Evolutionary conservation across 495 filamentous ascomycete species (phyloP).

Genomic region (Xylaria grammica): DNA sequence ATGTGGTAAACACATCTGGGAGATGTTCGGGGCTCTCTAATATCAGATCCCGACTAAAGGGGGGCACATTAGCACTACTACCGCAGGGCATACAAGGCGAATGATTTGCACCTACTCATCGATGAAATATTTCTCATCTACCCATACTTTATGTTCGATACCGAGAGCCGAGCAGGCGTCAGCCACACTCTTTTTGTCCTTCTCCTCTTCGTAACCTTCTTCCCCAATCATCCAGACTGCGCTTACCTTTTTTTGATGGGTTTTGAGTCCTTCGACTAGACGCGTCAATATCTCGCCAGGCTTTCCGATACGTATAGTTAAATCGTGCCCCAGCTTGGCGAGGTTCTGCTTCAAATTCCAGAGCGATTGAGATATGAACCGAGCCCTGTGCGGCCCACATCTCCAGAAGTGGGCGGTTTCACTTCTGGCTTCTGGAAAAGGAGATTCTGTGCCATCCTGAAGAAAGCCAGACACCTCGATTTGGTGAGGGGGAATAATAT

Average conservation of each 20-base stretch:
- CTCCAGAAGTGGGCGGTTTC: conserved; percentile 65
- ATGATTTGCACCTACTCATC: conserved; percentile 68
- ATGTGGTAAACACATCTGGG: conserved; percentile 71
- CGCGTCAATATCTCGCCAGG: conserved; percentile 56
- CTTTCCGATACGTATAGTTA: conserved; percentile 67
- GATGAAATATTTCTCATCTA: conserved; percentile 75
- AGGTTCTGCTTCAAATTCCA: conserved; percentile 69
- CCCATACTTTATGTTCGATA: conserved; percentile 63
- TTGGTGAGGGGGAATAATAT: conserved; percentile 67
- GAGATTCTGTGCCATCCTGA: conserved; percentile 45
- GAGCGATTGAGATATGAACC: conserved; percentile 69
- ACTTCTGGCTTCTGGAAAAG: conserved; percentile 65
- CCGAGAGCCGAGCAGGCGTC: conserved; percentile 51
- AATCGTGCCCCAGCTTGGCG: conserved; percentile 58
- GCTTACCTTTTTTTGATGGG: conserved; percentile 50
- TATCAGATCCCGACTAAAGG: conserved; percentile 60
- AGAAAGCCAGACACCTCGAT: conserved; percentile 75
- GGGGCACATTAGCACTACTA: background rate
- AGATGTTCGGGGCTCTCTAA: conserved; percentile 55
- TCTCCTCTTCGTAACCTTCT: conserved; percentile 67
- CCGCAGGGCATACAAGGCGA: background rate
- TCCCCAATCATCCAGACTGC: conserved; percentile 73
- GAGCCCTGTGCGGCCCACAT: conserved; percentile 69
- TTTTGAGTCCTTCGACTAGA: conserved; percentile 54
- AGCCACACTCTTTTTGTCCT: conserved; percentile 60